Evolutionary conservation across 192 early-diverging fungal species (phyloP).

Genomic region (Kickxella alabastrina): DNA sequence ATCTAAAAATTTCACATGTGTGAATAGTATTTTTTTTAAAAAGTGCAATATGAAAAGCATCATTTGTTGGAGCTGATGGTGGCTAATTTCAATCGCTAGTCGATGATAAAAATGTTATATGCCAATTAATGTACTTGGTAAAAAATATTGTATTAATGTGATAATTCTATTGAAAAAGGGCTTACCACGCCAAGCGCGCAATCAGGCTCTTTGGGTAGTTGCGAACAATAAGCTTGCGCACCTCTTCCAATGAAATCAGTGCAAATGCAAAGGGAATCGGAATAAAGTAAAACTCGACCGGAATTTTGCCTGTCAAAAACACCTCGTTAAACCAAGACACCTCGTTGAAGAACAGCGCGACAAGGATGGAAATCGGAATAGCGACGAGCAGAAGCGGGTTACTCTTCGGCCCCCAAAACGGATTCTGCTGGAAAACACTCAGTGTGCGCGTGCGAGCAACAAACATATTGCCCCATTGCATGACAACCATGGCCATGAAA

Average conservation of each 20-base stretch:
- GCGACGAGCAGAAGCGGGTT: slow-evolving; percentile 32
- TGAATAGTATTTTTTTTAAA: no score
- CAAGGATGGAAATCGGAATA: slow-evolving; percentile 30
- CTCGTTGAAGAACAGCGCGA: slow-evolving; percentile 30
- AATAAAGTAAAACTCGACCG: slow-evolving; percentile 14
- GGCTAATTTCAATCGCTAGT: no score
- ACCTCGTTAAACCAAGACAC: slow-evolving; percentile 34
- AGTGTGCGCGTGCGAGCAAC: slow-evolving; percentile 38
- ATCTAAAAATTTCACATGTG: no score
- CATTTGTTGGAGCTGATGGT: no score
- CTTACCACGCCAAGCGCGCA: slow-evolving; percentile 35
- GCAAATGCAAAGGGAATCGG: neutral
- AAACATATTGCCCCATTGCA: slow-evolving; percentile 55
- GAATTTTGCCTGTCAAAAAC: slow-evolving; percentile 55
- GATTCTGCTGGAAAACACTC: slow-evolving; percentile 44
- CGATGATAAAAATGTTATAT: no score
- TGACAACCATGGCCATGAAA: slow-evolving; percentile 48
- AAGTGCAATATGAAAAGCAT: no score
- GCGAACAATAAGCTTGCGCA: neutral
- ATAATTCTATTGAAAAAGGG: no score
- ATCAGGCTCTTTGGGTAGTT: slow-evolving; percentile 12
- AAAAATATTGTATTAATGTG: no score
- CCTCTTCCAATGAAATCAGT: neutral
- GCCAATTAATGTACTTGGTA: no score
- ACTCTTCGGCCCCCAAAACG: slow-evolving; percentile 41